Percentiles rank a stretch among this genome's conserved stretches.
Evolutionary conservation across 2,329 filamentous ascomycete genomes (phyloP).

Genomic region (Pyricularia pennisetigena): DNA sequence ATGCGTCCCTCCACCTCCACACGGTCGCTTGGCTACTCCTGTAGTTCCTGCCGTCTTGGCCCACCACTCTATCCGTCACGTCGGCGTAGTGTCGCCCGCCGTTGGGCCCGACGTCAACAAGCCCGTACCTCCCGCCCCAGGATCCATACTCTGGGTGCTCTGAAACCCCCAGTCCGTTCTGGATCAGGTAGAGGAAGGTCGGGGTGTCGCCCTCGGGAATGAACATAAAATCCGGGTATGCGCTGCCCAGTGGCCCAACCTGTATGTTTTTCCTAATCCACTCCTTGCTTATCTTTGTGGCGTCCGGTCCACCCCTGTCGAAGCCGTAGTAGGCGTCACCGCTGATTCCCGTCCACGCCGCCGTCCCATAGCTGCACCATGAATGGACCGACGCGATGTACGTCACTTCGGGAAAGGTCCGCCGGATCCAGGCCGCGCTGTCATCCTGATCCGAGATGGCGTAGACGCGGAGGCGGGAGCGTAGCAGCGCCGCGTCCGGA

Average conservation of each 20-base stretch:
- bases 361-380: constrained; percentile 37
- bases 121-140: constrained; percentile 30
- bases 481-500: constrained; percentile 21
- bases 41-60: constrained; percentile 19
- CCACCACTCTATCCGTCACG: constrained; percentile 22
- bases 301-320: constrained; percentile 34
- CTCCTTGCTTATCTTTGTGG: constrained; percentile 26
- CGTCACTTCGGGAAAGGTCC: constrained; percentile 35
- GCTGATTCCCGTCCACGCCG: constrained; percentile 39
- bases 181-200: constrained; percentile 27
- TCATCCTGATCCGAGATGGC: constrained; percentile 45
- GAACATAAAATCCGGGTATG: constrained; percentile 29
- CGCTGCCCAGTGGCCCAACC: constrained; percentile 27
- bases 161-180: constrained; percentile 27
- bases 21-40: constrained; percentile 35
- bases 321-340: constrained; percentile 35
- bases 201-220: constrained; percentile 39
- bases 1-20: constrained; percentile 43
- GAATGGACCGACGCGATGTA: constrained; percentile 39
- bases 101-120: constrained; percentile 11
- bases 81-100: constrained; percentile 19
- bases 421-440: constrained; percentile 38
- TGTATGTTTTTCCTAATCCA: constrained; percentile 39
- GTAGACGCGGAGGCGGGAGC: constrained; percentile 30
- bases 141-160: constrained; percentile 28